Base-by-base conservation (phyloP, 2,329 filamentous ascomycete species). In the Hypocrella siamensis region DNA sequence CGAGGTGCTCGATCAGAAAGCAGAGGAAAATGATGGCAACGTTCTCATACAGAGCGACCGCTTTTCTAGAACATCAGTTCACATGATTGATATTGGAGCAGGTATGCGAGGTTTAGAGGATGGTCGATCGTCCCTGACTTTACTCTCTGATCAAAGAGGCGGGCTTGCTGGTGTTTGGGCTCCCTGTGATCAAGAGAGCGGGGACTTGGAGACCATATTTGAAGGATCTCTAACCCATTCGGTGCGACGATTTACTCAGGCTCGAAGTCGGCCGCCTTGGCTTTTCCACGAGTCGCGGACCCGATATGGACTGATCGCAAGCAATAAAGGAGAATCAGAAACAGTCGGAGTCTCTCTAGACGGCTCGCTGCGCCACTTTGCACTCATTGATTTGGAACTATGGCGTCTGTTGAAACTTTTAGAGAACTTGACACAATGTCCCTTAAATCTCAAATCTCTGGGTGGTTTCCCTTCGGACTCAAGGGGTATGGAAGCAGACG, bases 381-480 rank as follows among this genome's bases (percentile, higher is more conserved):
- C 68, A 1, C 55, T 86, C 11, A 55, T 96, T 1, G 58, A 64
- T 8, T 45, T 66, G 14, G 53, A 67, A 3, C 66, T 76, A 6
- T 80, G 78, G 70, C 63, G 65, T 6, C 60, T 93, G 4, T 61
- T 96, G 5, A 66, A 67, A 35, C 73, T 88, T 39, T 48, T 94
- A 2, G 77, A 92, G 45, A 77, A 79, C 36, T 49, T 92, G 30
- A 73, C 70, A 18, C 50, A 64, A 29, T 49, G 53, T 17, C 66
- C 63, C 17, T 44, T 50, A 6, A 40, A 46, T 4, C 51, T 74
- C 10, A 72, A 62, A 35, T 65, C 69, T 9, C 5, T 29, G 18
- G 17, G 19, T 4, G 22, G 8, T 6, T 17, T 17, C 19, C 10
- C 19, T 14, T 34, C 33, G 8, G 29, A 31, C 21, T 25, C 28